Conservation (phyloP, 2,329 filamentous ascomycete genomes). For the Penicillium sclerotigenum region DNA sequence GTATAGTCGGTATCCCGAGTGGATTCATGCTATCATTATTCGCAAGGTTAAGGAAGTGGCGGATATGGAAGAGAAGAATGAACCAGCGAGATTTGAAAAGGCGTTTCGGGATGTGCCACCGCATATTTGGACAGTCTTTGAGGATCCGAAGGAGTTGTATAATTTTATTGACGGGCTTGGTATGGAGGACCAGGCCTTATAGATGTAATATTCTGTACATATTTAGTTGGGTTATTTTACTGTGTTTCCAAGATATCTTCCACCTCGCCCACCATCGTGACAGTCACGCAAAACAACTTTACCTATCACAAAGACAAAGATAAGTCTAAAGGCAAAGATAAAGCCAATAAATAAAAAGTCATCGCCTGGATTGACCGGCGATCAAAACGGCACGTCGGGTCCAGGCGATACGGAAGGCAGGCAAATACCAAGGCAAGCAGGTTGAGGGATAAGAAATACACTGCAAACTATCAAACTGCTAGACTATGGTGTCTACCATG, state of each 20-base stretch:
- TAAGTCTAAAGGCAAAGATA: not conserved
- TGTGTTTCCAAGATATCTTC: not conserved
- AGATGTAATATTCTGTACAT: constrained; percentile 4
- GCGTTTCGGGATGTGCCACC: constrained; percentile 75
- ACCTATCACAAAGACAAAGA: not conserved
- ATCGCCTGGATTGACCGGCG: not conserved
- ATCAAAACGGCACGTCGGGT: not conserved
- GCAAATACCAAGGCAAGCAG: not conserved
- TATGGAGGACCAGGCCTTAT: constrained; percentile 18
- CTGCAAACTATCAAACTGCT: not conserved
- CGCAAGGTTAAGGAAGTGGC: constrained; percentile 76
- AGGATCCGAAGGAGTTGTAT: constrained; percentile 65
- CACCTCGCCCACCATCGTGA: not conserved
- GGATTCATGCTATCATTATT: constrained; percentile 82
- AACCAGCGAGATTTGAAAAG: constrained; percentile 70
- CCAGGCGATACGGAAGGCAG: not conserved
- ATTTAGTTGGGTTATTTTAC: not conserved
- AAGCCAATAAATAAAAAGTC: not conserved
- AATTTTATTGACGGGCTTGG: constrained; percentile 31
- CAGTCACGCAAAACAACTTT: not conserved
- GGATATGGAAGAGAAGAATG: constrained; percentile 71
- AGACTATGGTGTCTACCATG: not conserved
- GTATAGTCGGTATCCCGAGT: constrained; percentile 64
- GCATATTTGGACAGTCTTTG: constrained; percentile 76
- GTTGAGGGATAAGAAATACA: not conserved